Base-by-base conservation (phyloP, 441 rosid genomes). In the Omphalea diandra region DNA sequence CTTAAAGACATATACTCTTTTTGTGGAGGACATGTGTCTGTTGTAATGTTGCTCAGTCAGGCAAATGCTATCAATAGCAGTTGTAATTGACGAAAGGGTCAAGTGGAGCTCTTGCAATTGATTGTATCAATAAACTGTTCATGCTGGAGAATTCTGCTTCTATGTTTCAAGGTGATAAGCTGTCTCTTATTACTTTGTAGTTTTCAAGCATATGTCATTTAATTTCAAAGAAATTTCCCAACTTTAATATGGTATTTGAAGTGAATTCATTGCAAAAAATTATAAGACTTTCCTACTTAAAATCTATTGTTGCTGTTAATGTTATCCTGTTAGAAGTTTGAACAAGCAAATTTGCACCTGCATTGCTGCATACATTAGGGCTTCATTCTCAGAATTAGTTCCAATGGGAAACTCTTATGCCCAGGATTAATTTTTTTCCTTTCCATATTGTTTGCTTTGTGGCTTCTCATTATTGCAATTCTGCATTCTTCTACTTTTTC, bases 41-140 rank as follows among this genome's bases (percentile, higher is more conserved):
- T n/a, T n/a, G n/a, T n/a, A n/a, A n/a, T n/a, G n/a, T n/a, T n/a
- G n/a, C n/a, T n/a, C n/a, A n/a, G n/a, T n/a, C n/a, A n/a, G n/a
- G n/a, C n/a, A 88, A 87, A 97, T 89, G 58, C 97, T 97, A 3
- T 81, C 91, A 62, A 71, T 93, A 75, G 82, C 97, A 12, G 83
- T 93, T 65, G 94, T 93, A 74, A 88, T 85, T 47, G 96, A 94
- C 31, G 97, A 93, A 85, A 96, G 98, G 97, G 68, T 89, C 94
- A 78, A 96, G 97, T 74, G 97, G 96, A 74, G 97, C 98, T 69
- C 75, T 93, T 73, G 97, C 97, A 65, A 89, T 91, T 78, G 94
- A 84, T 5, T 91, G 96, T 79, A 90, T 90, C 70, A 93, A 93
- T 79, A 88, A 88, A 76, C 73, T 93, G 76, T 70, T 91, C 47